Evolutionary conservation across 2,329 filamentous ascomycete genomes (phyloP), one percentile per base, ranked within the genome.

Genomic region (Exserohilum turcica): DNA sequence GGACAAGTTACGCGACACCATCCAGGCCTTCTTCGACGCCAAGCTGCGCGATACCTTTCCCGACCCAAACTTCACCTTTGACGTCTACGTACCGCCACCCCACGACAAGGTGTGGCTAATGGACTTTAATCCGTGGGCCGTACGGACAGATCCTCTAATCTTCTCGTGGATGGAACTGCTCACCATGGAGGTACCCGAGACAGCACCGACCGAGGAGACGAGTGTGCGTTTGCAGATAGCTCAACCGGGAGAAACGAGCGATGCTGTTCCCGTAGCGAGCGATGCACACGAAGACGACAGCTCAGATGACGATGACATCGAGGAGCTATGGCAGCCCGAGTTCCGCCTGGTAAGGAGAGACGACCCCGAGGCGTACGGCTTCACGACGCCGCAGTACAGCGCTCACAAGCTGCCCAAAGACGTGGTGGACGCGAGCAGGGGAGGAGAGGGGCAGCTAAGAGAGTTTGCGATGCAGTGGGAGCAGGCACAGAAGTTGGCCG

Each of bases 331-430:
- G 68, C 80, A 82, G 5, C 90, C 92, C 0, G 92, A 97, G 74
- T 83, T 99, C 60, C 83, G 93, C 36, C 80, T 97, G 7, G 84
- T 99, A 40, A 85, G 88, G 63, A 86, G 87, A 71, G 88, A 93
- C 59, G 93, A 97, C 61, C 91, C 92, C 0, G 90, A 93, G 56
- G 92, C 92, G 1, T 94, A 91, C 71, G 89, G 89, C 63, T 95
- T 97, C 71, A 86, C 84, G 60, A 89, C 90, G 4, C 85, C 91
- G 1, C 90, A 93, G 67, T 97, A 96, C 74, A 96, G 92, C 57
- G 93, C 94, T 3, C 93, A 97, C 71, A 99, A 97, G 76, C 78
- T 99, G 64, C 94, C 94, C 0, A 92, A 88, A 73, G 94, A 99
- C 64, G 91, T 97, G 2, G 92, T 97, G 2, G 85, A 87, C 67